These are phyloP conservation scores for Angomonas deanei DNA, from an alignment of 208 protist genomes.

Conservation along the genomic window DNA sequence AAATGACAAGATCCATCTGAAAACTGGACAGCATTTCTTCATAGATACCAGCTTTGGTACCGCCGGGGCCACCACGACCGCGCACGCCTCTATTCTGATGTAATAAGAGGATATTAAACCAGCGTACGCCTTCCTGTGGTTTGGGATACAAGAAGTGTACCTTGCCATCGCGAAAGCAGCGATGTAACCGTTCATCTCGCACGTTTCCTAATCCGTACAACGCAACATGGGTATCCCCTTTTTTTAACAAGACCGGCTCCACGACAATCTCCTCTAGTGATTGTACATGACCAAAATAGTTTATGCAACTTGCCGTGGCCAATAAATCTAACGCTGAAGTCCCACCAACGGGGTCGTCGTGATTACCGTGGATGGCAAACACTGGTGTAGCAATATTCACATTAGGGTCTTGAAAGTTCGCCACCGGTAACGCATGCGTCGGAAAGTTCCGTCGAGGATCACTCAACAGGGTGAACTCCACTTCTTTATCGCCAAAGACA, in stretches of 20 bases:
- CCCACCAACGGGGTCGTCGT: slow-evolving; percentile 98
- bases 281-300: slow-evolving; percentile 98
- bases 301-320: slow-evolving; percentile 91
- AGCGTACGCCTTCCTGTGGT: slow-evolving; percentile 45
- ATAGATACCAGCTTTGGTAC: slow-evolving; percentile 87
- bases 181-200: slow-evolving; percentile 96
- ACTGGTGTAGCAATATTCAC: slow-evolving; percentile 97
- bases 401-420: slow-evolving; percentile 97
- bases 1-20: slow-evolving; percentile 96
- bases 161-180: slow-evolving; percentile 92
- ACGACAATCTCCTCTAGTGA: slow-evolving; percentile 92
- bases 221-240: slow-evolving; percentile 94
- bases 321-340: slow-evolving; percentile 95
- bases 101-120: slow-evolving; percentile 97
- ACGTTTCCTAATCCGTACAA: slow-evolving; percentile 98
- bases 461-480: slow-evolving; percentile 89
- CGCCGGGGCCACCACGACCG: slow-evolving; percentile 8
- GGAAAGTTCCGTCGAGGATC: slow-evolving; percentile 92
- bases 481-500: slow-evolving; percentile 88
- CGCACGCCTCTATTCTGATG: slow-evolving; percentile 97
- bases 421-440: slow-evolving; percentile 65
- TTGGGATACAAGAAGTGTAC: slow-evolving; percentile 90
- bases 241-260: slow-evolving; percentile 90
- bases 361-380: slow-evolving; percentile 99
- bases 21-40: slow-evolving; percentile 92